phyloP scores from a whole-genome alignment of 495 filamentous ascomycete genomes.

The Xylaria castorea region DNA sequence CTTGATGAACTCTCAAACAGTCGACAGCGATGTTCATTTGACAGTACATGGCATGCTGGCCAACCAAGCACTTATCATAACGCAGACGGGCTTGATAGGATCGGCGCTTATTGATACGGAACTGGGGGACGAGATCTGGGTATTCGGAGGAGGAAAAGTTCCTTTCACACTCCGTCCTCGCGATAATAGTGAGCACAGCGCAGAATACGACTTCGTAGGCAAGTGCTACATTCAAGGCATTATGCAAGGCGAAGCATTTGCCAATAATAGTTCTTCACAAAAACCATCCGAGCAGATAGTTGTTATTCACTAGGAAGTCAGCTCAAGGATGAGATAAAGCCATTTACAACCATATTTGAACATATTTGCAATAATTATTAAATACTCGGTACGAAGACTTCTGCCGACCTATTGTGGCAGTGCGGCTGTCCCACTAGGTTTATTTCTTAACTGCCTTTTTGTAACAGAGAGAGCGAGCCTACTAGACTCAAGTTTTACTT shows the following conservation, averaged over 20 bases:
- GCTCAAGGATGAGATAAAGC: neutral
- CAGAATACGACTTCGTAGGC: constrained; percentile 8
- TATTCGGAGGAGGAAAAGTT: constrained; percentile 8
- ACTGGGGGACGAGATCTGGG: constrained; percentile 1
- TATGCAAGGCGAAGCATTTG: constrained; percentile 5
- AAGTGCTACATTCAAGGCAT: constrained; percentile 14
- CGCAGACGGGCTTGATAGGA: constrained; percentile 2
- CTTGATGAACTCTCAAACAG: neutral
- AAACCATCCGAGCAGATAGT: neutral
- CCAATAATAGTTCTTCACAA: neutral
- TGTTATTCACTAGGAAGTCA: neutral
- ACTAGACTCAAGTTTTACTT: no score
- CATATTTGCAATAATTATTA: neutral
- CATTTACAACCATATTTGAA: neutral
- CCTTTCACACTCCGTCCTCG: constrained; percentile 12
- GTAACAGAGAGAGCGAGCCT: no score
- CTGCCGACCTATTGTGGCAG: no score
- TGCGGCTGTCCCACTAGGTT: no score
- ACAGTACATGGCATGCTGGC: neutral
- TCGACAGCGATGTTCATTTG: neutral
- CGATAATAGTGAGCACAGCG: neutral
- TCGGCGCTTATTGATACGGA: constrained; percentile 3
- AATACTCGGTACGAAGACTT: neutral
- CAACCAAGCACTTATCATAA: constrained; percentile 5
- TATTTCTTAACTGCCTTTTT: no score